Percentiles rank a stretch among this genome's conserved stretches.
Evolutionary conservation across 768 basidiomycete genomes (phyloP).

Genomic region (Pleurotus tuber-regium): DNA sequence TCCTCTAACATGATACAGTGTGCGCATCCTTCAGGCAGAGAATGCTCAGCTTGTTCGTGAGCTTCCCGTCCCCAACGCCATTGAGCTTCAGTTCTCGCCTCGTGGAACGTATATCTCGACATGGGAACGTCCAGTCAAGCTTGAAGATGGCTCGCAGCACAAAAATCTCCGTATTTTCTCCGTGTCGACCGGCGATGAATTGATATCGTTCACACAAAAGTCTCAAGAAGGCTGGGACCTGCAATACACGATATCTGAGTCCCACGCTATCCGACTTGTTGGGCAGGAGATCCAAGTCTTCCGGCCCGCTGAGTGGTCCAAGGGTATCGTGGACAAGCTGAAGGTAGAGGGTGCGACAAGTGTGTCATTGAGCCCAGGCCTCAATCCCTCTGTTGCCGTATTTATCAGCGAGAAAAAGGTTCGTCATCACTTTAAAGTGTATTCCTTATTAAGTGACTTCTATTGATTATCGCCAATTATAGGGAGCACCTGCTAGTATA

Average conservation of each 20-base stretch:
- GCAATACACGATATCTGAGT: slow-evolving; percentile 89
- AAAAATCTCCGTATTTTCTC: slow-evolving; percentile 94
- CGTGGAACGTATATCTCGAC: slow-evolving; percentile 91
- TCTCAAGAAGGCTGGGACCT: slow-evolving; percentile 88
- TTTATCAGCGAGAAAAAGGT: slow-evolving; percentile 95
- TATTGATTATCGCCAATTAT: too few relatives aligned
- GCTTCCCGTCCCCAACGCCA: slow-evolving; percentile 67
- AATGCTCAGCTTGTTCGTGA: slow-evolving; percentile 72
- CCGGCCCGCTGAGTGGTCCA: slow-evolving; percentile 75
- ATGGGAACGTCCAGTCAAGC: slow-evolving; percentile 94
- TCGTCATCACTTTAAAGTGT: slow-evolving; percentile 17
- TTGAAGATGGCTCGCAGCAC: slow-evolving; percentile 88
- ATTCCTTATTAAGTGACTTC: too few relatives aligned
- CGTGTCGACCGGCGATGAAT: slow-evolving; percentile 80
- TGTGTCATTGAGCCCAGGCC: slow-evolving; percentile 75
- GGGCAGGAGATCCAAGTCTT: slow-evolving; percentile 82
- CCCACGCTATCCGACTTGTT: slow-evolving; percentile 80
- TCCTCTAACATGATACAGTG: slow-evolving; percentile 37
- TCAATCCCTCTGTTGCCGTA: slow-evolving; percentile 86
- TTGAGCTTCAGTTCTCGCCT: slow-evolving; percentile 91
- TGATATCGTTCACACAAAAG: slow-evolving; percentile 87
- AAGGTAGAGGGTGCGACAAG: slow-evolving; percentile 80
- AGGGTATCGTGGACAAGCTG: slow-evolving; percentile 79
- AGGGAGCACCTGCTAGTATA: slow-evolving; percentile 88
- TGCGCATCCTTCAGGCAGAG: slow-evolving; percentile 76